phyloP scores from a whole-genome alignment of 805 yeast genomes.

The Lachancea nothofagi region DNA sequence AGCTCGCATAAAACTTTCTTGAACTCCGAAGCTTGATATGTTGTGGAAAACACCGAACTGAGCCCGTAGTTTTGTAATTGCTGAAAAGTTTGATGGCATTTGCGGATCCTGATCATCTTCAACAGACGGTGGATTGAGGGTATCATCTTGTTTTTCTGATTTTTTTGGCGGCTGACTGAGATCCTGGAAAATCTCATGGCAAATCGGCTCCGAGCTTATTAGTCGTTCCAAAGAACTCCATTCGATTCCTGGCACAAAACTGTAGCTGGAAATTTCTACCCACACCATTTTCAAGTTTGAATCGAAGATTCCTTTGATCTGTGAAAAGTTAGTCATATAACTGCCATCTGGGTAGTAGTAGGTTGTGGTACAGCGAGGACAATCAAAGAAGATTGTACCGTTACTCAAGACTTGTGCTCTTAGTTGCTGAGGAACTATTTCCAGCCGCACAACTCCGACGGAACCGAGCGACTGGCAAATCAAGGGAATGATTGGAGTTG shows the following conservation, averaged over 20 bases:
- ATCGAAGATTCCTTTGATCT: slow-evolving; percentile 56
- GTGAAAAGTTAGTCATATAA: slow-evolving; percentile 55
- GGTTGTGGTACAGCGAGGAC: slow-evolving; percentile 44
- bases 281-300: slow-evolving; percentile 63
- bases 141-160: slow-evolving; percentile 2
- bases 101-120: slow-evolving; percentile 1
- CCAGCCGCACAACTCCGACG: slow-evolving; percentile 48
- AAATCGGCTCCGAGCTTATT: slow-evolving; percentile 28
- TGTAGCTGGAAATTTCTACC: slow-evolving; percentile 53
- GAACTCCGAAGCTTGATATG: slow-evolving; percentile 56
- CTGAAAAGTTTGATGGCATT: slow-evolving; percentile 13
- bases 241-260: slow-evolving; percentile 42
- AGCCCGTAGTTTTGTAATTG: slow-evolving; percentile 32
- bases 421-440: slow-evolving; percentile 43
- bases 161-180: slow-evolving; percentile 11
- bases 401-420: slow-evolving; percentile 49
- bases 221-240: slow-evolving; percentile 43
- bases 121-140: slow-evolving; percentile 7
- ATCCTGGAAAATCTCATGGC: slow-evolving; percentile 17
- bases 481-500: slow-evolving; percentile 58
- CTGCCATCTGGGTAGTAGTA: slow-evolving; percentile 67
- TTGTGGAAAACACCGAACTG: slow-evolving; percentile 42
- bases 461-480: slow-evolving; percentile 47
- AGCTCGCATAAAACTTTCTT: slow-evolving; percentile 59
- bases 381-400: slow-evolving; percentile 49